Conservation (phyloP, 257 asterid species). For the Petunia axillaris region DNA sequence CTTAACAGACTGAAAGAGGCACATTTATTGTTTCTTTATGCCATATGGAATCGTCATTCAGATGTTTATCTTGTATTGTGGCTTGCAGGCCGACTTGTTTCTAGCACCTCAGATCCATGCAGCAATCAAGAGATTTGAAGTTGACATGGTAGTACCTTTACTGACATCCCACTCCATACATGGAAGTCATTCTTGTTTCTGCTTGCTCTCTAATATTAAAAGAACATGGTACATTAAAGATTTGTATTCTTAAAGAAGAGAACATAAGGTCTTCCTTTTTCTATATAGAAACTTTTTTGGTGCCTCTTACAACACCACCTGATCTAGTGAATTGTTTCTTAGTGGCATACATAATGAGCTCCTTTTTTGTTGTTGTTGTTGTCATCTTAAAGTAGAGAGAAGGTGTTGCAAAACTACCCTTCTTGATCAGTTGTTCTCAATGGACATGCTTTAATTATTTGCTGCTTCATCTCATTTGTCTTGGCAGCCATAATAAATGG, state of each 20-base stretch:
- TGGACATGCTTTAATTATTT: neutral
- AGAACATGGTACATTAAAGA: neutral
- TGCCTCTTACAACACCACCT: neutral
- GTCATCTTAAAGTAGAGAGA: neutral
- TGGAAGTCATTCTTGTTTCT: neutral
- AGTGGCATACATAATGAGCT: constrained; percentile 18
- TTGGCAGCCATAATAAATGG: neutral
- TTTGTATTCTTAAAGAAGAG: constrained; percentile 17
- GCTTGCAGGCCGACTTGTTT: constrained; percentile 74
- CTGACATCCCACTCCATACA: neutral
- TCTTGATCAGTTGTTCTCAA: neutral
- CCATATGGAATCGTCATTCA: neutral
- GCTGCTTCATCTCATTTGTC: constrained; percentile 8
- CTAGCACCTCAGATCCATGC: constrained; percentile 78
- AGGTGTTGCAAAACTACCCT: neutral
- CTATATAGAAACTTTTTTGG: neutral
- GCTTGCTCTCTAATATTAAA: neutral
- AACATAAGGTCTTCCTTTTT: neutral
- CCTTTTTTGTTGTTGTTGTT: neutral
- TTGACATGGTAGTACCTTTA: constrained; percentile 54
- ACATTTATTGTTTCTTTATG: neutral
- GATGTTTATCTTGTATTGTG: constrained; percentile 10
- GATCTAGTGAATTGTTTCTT: neutral
- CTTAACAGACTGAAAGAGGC: neutral
- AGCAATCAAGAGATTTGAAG: constrained; percentile 52